Evolutionary conservation across 208 protist genomes (phyloP), one percentile per base, ranked within the genome.

Genomic region (Leishmania mexicana): DNA sequence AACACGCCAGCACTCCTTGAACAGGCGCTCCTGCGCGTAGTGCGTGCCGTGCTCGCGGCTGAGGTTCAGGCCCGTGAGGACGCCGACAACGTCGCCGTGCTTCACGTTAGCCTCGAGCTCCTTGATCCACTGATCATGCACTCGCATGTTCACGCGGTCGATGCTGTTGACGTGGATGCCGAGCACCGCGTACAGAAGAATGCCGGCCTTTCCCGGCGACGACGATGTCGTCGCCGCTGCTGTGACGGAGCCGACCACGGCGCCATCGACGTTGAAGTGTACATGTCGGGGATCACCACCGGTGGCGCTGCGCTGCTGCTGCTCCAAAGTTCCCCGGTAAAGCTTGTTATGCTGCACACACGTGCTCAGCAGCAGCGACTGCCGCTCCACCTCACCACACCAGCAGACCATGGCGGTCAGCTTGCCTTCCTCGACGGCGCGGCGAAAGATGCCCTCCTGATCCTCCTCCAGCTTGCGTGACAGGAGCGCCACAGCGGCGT

Each of bases 101-200:
- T 90, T 87, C 28, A 80, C 90, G 80, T 87, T 81, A 53, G 68
- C 53, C 54, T 79, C 60, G 38, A 95, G 74, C 40, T 89, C 88
- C 40, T 88, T 88, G 49, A 97, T 79, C 92, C 93, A 96, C 85
- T 90, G 87, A 65, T 92, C 85, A 47, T 94, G 92, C 58, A 87
- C 75, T 47, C 89, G 88, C 75, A 88, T 89, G 80, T 96, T 91
- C 47, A 86, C 93, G 65, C 94, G 87, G 60, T 95, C 89, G 53
- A 96, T 90, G 79, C 91, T 97, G 85, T 97, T 93, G 28, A 90
- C 86, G 78, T 97, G 94, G 13, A 97, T 88, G 35, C 94, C 94
- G 7, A 95, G 79, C 24, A 95, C 45, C 21, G 87, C 92, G 76
- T 94, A 96, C 15, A 95, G 82, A 6, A 82, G 28, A 21, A 90